Evolutionary conservation across 1,284 basidiomycete genomes (phyloP), one percentile per base, ranked within the genome.

Genomic region (Puccinia hordei): DNA sequence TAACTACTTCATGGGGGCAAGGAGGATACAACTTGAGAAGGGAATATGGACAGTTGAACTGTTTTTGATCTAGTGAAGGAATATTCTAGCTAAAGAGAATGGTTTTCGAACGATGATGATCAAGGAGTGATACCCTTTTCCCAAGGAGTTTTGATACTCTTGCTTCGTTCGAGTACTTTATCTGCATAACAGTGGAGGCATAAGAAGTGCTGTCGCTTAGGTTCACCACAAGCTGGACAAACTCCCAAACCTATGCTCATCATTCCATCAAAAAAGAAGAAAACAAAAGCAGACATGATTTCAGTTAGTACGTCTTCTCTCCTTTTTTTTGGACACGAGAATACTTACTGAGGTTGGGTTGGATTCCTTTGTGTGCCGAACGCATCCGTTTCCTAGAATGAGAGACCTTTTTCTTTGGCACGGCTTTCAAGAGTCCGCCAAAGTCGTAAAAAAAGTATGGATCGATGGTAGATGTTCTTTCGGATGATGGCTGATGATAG

Each of bases 331-430:
- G 30, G 38, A 24, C 4, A 46, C 3, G 17, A 53, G 33, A 33
- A n/a, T 8, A 24, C 27, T n/a, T n/a, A 80, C 77, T 69, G 15
- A 72, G 44, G 63, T 72, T 69, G 46, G 46, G 66, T 35, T 72
- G 71, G 22, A 80, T 22, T n/a, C 77, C 77, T 71, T 80, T 80
- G 44, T 80, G 77, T 24, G 77, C 77, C 17, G 53, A 61, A 10
- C 77, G 35, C 77, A 80, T 80, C 41, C 77, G 49, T 46, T 80
- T 80, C 3, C 77, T 15, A 24, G 77, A 80, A 53, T 80, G 77
- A 30, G 77, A 80, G 22, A 80, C 77, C 61, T 80, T 80, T 53
- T 80, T 80, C 77, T 80, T 80, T 0, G 77, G 77, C 2, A 80
- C 77, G 35, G 77, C 77, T 65, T 71, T 72, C 22, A 80, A 55